These are phyloP conservation scores for Malus orientalis DNA, from an alignment of 306 rosid species.

Conservation along the genomic window DNA sequence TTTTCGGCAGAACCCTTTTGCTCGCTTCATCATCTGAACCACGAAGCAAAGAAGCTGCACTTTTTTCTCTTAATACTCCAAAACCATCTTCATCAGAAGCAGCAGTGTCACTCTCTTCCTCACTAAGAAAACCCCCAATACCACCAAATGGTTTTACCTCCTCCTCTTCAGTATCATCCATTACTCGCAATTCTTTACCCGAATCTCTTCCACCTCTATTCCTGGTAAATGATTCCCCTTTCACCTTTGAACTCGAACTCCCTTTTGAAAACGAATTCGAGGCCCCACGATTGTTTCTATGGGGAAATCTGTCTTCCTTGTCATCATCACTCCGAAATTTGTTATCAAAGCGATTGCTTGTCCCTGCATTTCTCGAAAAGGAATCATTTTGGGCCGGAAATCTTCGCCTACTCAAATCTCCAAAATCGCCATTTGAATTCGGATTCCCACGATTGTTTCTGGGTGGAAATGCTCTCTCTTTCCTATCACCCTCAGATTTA, in stretches of 20 bases:
- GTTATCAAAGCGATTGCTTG: conserved; percentile 6
- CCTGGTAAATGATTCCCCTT: conserved; percentile 26
- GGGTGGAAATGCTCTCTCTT: conserved; percentile 10
- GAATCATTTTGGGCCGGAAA: conserved; percentile 4
- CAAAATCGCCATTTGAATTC: conserved; percentile 6
- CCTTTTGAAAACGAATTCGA: neutral
- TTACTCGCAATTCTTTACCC: conserved; percentile 9
- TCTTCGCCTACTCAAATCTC: conserved; percentile 22
- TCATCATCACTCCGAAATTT: conserved; percentile 1
- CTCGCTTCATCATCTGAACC: conserved; percentile 25
- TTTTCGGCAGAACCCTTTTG: conserved; percentile 14
- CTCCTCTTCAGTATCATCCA: conserved; percentile 28
- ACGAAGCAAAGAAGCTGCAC: conserved; percentile 31
- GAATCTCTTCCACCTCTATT: conserved; percentile 38
- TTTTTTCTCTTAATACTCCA: conserved; percentile 29
- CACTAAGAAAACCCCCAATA: conserved; percentile 33
- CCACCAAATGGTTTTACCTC: conserved; percentile 19
- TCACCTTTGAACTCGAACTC: neutral
- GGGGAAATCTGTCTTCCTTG: conserved; percentile 1
- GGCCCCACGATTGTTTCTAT: conserved; percentile 8
- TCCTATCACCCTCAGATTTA: neutral
- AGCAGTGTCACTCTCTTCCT: conserved; percentile 45
- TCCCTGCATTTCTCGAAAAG: conserved; percentile 13
- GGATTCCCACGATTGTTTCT: conserved; percentile 6
- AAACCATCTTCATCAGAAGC: conserved; percentile 16